Evolutionary conservation across 2,329 filamentous ascomycete species (phyloP).

Genomic region (Stachybotrys chlorohalonatus): DNA sequence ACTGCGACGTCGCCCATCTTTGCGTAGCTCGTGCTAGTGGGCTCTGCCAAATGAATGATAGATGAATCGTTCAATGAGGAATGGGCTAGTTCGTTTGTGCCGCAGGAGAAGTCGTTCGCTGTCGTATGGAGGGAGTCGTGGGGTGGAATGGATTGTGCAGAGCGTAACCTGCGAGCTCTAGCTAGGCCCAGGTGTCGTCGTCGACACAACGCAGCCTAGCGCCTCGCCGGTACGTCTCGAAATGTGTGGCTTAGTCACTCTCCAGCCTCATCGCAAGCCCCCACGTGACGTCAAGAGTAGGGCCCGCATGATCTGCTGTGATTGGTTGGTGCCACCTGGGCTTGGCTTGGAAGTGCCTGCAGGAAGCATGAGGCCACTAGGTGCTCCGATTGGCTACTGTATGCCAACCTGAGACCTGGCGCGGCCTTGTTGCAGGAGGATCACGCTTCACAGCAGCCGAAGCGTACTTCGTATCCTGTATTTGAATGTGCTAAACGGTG

Average conservation of each 20-base stretch:
- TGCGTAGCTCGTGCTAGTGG: not conserved
- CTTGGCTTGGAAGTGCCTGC: not conserved
- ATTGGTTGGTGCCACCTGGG: not conserved
- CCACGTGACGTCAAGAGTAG: not conserved
- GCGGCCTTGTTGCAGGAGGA: not conserved
- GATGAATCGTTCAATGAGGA: no score
- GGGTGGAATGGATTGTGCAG: not conserved
- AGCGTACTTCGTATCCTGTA: not conserved
- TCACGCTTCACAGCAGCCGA: not conserved
- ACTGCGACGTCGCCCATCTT: conserved; percentile 82
- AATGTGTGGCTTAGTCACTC: not conserved
- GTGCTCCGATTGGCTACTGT: not conserved
- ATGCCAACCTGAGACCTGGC: not conserved
- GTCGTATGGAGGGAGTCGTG: not conserved
- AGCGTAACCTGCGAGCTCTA: not conserved
- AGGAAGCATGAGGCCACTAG: not conserved
- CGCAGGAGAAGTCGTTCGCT: not conserved
- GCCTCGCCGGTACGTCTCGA: not conserved
- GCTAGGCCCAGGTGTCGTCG: not conserved
- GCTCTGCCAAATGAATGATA: no score
- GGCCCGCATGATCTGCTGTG: not conserved
- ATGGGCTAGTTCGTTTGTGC: no score
- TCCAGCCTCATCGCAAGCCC: not conserved
- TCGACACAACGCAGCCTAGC: not conserved
- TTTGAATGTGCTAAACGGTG: no score